Evolutionary conservation across 2,329 filamentous ascomycete species (phyloP).

Genomic region (Coniochaeta pulveracea): DNA sequence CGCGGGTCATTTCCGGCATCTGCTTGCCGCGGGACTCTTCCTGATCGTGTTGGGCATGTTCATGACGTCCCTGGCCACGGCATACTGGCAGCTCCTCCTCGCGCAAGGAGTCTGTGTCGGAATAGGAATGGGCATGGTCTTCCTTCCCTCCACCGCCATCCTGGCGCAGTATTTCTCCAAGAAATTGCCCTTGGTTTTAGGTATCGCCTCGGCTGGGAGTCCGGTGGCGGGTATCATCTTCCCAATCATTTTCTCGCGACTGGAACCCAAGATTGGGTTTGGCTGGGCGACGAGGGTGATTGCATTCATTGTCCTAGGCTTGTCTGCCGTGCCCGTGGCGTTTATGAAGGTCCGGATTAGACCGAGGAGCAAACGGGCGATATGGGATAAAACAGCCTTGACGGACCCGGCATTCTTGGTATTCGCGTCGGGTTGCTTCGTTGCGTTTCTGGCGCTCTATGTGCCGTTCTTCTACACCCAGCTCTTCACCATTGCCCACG

Average conservation of each 20-base stretch:
- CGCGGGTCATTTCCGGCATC: slow-evolving; percentile 28
- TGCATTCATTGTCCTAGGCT: slow-evolving; percentile 35
- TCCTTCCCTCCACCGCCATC: slow-evolving; percentile 26
- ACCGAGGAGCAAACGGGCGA: slow-evolving; percentile 12
- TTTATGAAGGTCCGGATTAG: slow-evolving; percentile 26
- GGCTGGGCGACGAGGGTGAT: slow-evolving; percentile 31
- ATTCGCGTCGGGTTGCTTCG: slow-evolving; percentile 23
- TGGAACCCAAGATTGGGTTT: slow-evolving; percentile 21
- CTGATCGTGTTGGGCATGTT: slow-evolving; percentile 34
- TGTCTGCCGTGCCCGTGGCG: slow-evolving; percentile 23
- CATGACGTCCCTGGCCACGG: slow-evolving; percentile 23
- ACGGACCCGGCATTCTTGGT: slow-evolving; percentile 25
- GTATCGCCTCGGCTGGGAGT: slow-evolving; percentile 18
- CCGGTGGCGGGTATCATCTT: slow-evolving; percentile 30
- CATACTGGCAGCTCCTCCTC: slow-evolving; percentile 30
- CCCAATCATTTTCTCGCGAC: slow-evolving; percentile 28
- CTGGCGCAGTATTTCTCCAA: slow-evolving; percentile 26
- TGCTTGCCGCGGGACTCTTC: slow-evolving; percentile 27
- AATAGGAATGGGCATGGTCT: slow-evolving; percentile 26
- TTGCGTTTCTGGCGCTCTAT: slow-evolving; percentile 33
- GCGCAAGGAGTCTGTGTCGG: slow-evolving; percentile 30
- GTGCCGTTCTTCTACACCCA: slow-evolving; percentile 36
- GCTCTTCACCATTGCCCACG: slow-evolving; percentile 27
- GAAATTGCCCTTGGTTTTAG: slow-evolving; percentile 27
- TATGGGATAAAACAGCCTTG: slow-evolving; percentile 23